These are phyloP conservation scores for Hericium alpestre DNA, from an alignment of 768 basidiomycete species.

Conservation along the genomic window DNA sequence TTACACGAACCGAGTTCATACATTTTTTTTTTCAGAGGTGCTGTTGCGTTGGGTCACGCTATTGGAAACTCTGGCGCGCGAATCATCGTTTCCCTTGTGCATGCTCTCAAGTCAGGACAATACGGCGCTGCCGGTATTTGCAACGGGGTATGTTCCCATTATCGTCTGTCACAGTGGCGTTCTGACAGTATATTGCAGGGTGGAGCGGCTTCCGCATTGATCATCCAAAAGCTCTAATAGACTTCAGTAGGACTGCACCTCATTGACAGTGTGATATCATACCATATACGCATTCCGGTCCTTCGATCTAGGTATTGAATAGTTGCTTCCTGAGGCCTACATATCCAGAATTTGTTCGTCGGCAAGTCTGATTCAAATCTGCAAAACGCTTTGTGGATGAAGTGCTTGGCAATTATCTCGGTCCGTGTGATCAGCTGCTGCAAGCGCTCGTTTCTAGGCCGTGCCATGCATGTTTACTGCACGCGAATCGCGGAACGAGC, in stretches of 20 bases:
- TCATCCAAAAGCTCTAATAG: constrained; percentile 69
- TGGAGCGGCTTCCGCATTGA: constrained; percentile 83
- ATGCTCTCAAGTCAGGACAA: constrained; percentile 84
- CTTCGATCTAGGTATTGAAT: too few species aligned
- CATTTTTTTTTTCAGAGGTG: constrained; percentile 52
- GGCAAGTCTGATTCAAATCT: too few species aligned
- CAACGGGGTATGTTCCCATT: constrained; percentile 69
- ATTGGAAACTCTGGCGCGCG: constrained; percentile 94
- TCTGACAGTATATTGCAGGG: constrained; percentile 36
- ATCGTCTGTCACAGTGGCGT: constrained; percentile 5
- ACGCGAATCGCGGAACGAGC: too few species aligned
- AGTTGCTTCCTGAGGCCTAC: too few species aligned
- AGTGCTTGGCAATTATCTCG: too few species aligned
- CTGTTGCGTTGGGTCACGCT: constrained; percentile 91
- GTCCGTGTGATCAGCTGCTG: too few species aligned
- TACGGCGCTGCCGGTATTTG: constrained; percentile 95
- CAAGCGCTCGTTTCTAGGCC: too few species aligned
- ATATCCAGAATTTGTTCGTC: too few species aligned
- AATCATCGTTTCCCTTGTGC: constrained; percentile 86
- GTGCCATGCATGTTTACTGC: too few species aligned
- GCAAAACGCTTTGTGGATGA: too few species aligned
- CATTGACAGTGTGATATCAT: background rate
- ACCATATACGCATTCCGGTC: too few species aligned
- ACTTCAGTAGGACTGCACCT: background rate
- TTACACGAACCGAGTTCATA: background rate